These are phyloP conservation scores for Penicillium sp. DNA, from an alignment of 2,329 filamentous ascomycete genomes.

Conservation along the genomic window DNA sequence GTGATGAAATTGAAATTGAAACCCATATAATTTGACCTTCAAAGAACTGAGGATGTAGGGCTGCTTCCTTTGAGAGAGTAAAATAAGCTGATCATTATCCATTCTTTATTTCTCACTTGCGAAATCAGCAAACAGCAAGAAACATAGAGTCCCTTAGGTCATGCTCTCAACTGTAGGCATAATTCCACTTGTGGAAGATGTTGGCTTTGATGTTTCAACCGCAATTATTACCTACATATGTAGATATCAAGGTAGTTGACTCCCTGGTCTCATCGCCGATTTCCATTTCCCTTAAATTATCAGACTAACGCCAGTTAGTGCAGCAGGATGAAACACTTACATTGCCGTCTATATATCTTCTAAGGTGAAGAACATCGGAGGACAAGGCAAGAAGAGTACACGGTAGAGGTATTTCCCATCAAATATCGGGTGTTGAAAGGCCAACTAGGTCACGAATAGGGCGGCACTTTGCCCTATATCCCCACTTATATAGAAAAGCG, in stretches of 20 bases:
- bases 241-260: background rate
- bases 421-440: background rate
- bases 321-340: background rate
- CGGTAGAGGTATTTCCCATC: background rate
- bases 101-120: background rate
- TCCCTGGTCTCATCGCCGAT: background rate
- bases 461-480: background rate
- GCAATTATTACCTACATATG: background rate
- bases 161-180: background rate
- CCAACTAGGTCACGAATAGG: background rate
- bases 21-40: background rate
- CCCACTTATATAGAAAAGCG: background rate
- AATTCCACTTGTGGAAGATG: background rate
- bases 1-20: background rate
- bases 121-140: no score
- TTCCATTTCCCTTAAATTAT: background rate
- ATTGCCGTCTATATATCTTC: background rate
- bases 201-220: background rate
- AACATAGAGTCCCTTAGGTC: background rate
- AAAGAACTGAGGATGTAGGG: background rate
- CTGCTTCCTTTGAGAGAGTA: background rate
- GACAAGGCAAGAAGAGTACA: background rate
- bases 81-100: no score
- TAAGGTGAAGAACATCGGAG: background rate
- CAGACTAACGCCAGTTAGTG: background rate